Conservation (phyloP, 1,139 yeast genomes). For the Zygosaccharomyces sapae region DNA sequence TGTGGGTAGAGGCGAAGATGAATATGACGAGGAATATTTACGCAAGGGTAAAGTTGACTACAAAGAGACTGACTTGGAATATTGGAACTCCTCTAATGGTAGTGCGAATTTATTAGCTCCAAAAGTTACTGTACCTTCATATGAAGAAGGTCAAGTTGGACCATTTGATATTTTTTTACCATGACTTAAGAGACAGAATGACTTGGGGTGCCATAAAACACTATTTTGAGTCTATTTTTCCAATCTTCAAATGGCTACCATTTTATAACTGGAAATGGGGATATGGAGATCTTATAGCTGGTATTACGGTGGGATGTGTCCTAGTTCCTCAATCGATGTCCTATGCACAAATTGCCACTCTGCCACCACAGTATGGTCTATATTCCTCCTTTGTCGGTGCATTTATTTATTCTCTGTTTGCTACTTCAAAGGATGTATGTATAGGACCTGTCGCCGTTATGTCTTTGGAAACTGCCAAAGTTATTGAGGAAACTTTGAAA, state of each 20-base stretch:
- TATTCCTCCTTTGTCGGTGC: constrained; percentile 93
- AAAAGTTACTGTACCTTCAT: constrained; percentile 18
- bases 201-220: constrained; percentile 20
- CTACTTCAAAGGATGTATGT: constrained; percentile 91
- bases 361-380: constrained; percentile 78
- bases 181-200: constrained; percentile 19
- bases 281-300: constrained; percentile 81
- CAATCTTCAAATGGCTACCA: constrained; percentile 74
- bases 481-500: constrained; percentile 59
- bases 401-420: constrained; percentile 80
- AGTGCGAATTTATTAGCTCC: background rate
- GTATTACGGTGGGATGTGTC: constrained; percentile 88
- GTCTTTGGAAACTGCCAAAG: constrained; percentile 82
- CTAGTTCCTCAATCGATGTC: constrained; percentile 96
- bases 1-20: background rate
- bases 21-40: background rate
- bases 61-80: constrained; percentile 9
- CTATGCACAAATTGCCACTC: constrained; percentile 81
- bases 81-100: constrained; percentile 18
- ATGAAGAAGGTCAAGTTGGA: constrained; percentile 24
- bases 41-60: constrained; percentile 8
- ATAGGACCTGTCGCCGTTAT: constrained; percentile 98
- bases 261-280: constrained; percentile 80
- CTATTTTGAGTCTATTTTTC: constrained; percentile 66
- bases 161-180: constrained; percentile 27